A percentile compares a stretch with the other conserved stretches of the same genome.
These are phyloP conservation scores for Rhizopogon vinicolor DNA, from an alignment of 768 basidiomycete genomes.

Conservation along the genomic window DNA sequence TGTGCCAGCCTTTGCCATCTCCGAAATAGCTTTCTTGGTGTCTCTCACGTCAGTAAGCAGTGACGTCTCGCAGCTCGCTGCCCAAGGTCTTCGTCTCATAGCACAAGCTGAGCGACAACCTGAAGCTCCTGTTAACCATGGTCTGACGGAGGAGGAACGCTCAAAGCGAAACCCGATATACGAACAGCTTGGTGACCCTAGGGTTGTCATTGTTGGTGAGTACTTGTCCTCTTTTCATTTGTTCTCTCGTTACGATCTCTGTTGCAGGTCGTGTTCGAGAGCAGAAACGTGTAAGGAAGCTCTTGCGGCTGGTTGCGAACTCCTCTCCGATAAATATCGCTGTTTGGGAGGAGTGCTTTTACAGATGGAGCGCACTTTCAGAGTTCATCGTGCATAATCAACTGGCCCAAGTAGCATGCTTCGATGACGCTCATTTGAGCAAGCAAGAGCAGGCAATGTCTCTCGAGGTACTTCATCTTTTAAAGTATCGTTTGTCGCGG, in stretches of 20 bases:
- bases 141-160: conserved; percentile 54
- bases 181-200: conserved; percentile 76
- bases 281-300: conserved; percentile 75
- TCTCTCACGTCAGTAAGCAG: conserved; percentile 67
- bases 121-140: conserved; percentile 46
- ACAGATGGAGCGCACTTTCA: conserved; percentile 63
- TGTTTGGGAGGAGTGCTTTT: conserved; percentile 82
- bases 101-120: conserved; percentile 64
- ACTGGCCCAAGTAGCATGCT: conserved; percentile 28
- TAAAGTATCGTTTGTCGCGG: not conserved
- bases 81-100: conserved; percentile 62
- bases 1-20: conserved; percentile 57
- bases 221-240: conserved; percentile 5
- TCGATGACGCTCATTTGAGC: conserved; percentile 29
- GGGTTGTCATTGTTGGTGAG: conserved; percentile 64
- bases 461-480: conserved; percentile 28
- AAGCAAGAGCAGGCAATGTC: conserved; percentile 33
- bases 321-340: conserved; percentile 67
- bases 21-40: conserved; percentile 71
- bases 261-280: conserved; percentile 65
- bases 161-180: conserved; percentile 71
- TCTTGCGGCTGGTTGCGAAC: conserved; percentile 58
- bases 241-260: conserved; percentile 4
- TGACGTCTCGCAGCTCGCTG: conserved; percentile 62
- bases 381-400: conserved; percentile 48